Evolutionary conservation across 768 basidiomycete species (phyloP).

Genomic region (Naematelia aurantialba): DNA sequence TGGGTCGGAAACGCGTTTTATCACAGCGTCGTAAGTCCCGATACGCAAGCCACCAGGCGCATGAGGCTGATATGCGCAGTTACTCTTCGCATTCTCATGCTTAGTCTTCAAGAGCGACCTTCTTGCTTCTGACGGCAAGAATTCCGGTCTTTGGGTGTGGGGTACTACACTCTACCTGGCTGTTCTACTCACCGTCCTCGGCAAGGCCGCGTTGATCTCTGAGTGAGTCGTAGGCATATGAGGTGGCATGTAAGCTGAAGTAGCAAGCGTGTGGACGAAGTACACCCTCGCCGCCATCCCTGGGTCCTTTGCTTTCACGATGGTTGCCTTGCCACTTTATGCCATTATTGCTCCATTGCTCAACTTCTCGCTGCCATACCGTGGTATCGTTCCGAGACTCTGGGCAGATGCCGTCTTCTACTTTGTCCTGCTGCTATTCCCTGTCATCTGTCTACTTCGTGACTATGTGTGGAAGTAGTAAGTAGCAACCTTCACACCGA

Average conservation of each 20-base stretch:
- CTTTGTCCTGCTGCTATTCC: conserved; percentile 77
- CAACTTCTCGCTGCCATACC: conserved; percentile 84
- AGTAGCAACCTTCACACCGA: no score
- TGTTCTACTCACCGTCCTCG: conserved; percentile 88
- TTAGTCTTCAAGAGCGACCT: conserved; percentile 91
- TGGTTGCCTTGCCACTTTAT: conserved; percentile 89
- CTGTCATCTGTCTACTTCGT: conserved; percentile 74
- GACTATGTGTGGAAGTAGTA: conserved; percentile 98
- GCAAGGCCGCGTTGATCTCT: conserved; percentile 93
- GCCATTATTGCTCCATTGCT: conserved; percentile 75
- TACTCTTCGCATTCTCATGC: conserved; percentile 81
- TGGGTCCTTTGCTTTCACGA: conserved; percentile 94
- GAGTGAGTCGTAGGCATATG: conserved; percentile 68
- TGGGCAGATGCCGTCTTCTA: conserved; percentile 90
- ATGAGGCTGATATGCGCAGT: conserved; percentile 53
- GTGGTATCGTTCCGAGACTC: conserved; percentile 79
- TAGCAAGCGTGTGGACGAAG: conserved; percentile 90
- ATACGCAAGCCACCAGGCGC: no score
- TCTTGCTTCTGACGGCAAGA: conserved; percentile 71
- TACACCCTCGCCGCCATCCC: conserved; percentile 98
- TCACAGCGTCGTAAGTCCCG: conserved; percentile 47
- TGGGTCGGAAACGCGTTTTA: conserved; percentile 51
- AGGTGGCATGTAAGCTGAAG: conserved; percentile 1
- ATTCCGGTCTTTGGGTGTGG: conserved; percentile 98
- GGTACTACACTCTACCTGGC: conserved; percentile 93